Conservation (phyloP, 176 grass and related monocot species). For the Zoysia japonica region DNA sequence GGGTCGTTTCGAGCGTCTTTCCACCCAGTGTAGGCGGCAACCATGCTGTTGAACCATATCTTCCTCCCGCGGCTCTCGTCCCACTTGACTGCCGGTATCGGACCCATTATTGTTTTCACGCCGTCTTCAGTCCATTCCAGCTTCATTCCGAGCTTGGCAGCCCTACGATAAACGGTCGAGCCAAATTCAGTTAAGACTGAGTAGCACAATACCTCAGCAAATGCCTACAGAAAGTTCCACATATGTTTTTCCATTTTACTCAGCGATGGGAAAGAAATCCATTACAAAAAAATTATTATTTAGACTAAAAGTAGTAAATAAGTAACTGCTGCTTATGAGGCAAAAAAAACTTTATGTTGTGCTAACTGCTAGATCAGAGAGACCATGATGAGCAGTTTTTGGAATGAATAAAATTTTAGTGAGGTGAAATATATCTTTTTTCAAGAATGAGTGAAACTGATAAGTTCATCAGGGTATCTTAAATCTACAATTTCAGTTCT, state of each 20-base stretch:
- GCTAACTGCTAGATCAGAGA: no score
- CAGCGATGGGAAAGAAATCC: not conserved
- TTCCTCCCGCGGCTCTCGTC: conserved; percentile 61
- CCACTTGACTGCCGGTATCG: conserved; percentile 69
- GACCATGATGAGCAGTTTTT: not conserved
- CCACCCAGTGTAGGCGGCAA: conserved; percentile 93
- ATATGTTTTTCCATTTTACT: not conserved
- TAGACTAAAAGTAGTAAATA: not conserved
- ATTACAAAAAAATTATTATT: not conserved
- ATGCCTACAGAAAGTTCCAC: not conserved
- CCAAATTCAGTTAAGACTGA: not conserved
- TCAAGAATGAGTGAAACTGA: not conserved
- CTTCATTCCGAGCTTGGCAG: conserved; percentile 68
- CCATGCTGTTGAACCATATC: conserved; percentile 99
- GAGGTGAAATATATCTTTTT: no score
- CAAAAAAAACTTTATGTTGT: no score
- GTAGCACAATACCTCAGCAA: not conserved
- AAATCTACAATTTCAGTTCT: not conserved
- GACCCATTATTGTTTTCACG: conserved; percentile 84
- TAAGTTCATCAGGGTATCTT: not conserved
- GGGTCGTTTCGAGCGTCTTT: conserved; percentile 85
- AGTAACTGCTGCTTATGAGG: not conserved
- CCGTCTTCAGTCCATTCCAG: conserved; percentile 79
- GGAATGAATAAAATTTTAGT: not conserved
- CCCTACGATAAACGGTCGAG: conserved; percentile 27